Evolutionary conservation across 2,329 filamentous ascomycete species (phyloP), one percentile per base, ranked within the genome.

Genomic region (Arthrobotrys entomopaga): DNA sequence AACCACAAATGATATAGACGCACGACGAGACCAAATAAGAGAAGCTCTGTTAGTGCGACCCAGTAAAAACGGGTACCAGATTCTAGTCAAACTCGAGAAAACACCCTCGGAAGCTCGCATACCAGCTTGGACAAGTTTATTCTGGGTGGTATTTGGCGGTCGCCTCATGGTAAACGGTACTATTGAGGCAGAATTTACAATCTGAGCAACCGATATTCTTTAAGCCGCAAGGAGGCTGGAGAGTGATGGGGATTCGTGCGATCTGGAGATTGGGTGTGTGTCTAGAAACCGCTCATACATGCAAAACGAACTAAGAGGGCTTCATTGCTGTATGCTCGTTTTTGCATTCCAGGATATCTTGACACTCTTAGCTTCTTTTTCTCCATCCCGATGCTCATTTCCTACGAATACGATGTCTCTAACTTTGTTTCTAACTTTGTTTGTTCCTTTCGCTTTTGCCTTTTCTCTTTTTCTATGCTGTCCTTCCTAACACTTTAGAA

Each of bases 111-210:
- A 20, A n/a, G 53, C 71, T 7, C 29, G 49, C 40, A 58, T 71
- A 19, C 71, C 71, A 40, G 2, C 16, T 16, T 65, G 64, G 71
- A 42, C 58, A 56, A 70, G 64, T 54, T 50, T 69, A 11, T 75
- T 75, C 22, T 75, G 71, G 71, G 63, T 43, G 16, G 58, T 65
- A 0, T 75, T 70, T n/a, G 71, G 71, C 6, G 43, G 43, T 19
- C 64, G 71, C 5, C 59, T 75, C 11, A 29, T 42, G 29, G 71
- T 75, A 6, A 75, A 75, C 40, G 71, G 71, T 11, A 75, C 71
- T 2, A 40, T 61, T 15, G 71, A 75, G 60, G 71, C 64, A 11
- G 64, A 70, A 13, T 75, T 69, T 20, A 69, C 71, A 2, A 64
- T 70, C 8, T 70, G 46, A 75, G 29, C 10, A 34, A 10, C 10